A percentile compares a stretch with the other conserved stretches of the same genome.
Evolutionary conservation across 2,329 filamentous ascomycete species (phyloP).

Genomic region (Ophidiomyces ophidiicola): DNA sequence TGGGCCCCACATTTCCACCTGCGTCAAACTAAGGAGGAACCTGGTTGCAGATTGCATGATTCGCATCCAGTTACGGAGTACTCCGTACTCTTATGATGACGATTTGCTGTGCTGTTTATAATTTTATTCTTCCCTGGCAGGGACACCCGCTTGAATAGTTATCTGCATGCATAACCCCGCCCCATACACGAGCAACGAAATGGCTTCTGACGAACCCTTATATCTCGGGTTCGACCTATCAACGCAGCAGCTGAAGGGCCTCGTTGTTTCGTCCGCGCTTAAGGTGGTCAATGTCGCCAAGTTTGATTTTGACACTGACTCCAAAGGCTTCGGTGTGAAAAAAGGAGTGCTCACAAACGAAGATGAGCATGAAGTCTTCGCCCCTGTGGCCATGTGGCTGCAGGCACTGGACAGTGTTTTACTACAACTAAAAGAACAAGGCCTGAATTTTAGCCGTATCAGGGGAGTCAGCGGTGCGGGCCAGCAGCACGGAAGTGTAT

Average conservation of each 20-base stretch:
- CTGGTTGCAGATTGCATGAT: too few relatives aligned
- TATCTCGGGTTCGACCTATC: constrained; percentile 94
- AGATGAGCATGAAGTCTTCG: constrained; percentile 75
- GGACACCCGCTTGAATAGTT: too few relatives aligned
- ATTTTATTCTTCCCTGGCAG: too few relatives aligned
- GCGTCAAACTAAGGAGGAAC: too few relatives aligned
- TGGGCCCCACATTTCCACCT: too few relatives aligned
- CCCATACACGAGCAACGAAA: background rate
- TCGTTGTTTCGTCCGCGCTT: constrained; percentile 73
- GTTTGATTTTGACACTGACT: constrained; percentile 88
- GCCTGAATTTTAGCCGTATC: constrained; percentile 61
- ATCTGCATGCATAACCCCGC: too few relatives aligned
- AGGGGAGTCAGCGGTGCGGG: constrained; percentile 80
- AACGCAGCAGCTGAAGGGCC: constrained; percentile 90
- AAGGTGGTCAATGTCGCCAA: constrained; percentile 73
- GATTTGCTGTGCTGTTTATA: too few relatives aligned
- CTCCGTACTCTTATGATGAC: too few relatives aligned
- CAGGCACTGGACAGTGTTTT: constrained; percentile 84
- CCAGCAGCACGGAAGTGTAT: constrained; percentile 96
- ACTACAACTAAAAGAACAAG: constrained; percentile 53
- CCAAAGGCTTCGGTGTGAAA: constrained; percentile 61
- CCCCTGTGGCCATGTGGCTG: constrained; percentile 87
- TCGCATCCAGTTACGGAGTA: too few relatives aligned
- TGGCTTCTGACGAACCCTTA: constrained; percentile 41
- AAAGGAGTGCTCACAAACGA: constrained; percentile 83